Conservation (phyloP, 352 stramenopile species). For the Phytophthora pinifolia region DNA sequence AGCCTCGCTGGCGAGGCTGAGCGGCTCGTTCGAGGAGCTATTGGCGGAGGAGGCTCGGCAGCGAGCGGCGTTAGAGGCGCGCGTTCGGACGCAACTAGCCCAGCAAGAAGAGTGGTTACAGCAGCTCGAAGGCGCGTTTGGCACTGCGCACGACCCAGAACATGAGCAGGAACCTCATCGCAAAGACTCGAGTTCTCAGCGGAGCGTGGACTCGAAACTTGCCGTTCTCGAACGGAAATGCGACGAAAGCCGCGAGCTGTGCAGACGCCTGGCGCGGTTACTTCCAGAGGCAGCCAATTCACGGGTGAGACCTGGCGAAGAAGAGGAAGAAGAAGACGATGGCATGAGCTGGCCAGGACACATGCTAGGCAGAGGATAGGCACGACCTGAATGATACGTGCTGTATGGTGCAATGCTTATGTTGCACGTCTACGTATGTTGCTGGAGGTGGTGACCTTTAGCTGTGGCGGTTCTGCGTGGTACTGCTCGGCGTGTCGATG, state of each 20-base stretch:
- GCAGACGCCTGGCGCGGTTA: conserved; percentile 15
- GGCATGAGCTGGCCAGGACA: conserved; percentile 26
- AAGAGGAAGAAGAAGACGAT: conserved; percentile 22
- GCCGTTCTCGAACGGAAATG: conserved; percentile 29
- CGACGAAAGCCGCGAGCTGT: conserved; percentile 29
- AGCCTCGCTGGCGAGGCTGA: conserved; percentile 66
- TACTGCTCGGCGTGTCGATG: no score
- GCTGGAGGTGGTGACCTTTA: conserved; percentile 3
- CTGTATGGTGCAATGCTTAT: conserved; percentile 21
- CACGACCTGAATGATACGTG: conserved; percentile 13
- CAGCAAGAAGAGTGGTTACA: conserved; percentile 83
- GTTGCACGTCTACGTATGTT: conserved; percentile 6
- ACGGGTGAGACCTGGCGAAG: conserved; percentile 5
- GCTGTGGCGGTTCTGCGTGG: no score
- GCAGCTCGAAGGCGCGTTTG: conserved; percentile 72
- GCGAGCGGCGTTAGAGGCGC: conserved; percentile 55
- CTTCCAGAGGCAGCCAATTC: conserved; percentile 13
- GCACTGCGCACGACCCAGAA: conserved; percentile 47
- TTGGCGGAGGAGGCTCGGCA: conserved; percentile 64
- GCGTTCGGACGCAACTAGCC: conserved; percentile 52
- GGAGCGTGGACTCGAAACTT: conserved; percentile 19
- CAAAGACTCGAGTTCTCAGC: conserved; percentile 7
- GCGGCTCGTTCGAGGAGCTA: conserved; percentile 63
- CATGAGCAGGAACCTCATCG: conserved; percentile 18
- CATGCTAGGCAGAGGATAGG: conserved; percentile 33